These are phyloP conservation scores for Gastrolobium bilobum DNA, from an alignment of 306 rosid species.

Conservation along the genomic window DNA sequence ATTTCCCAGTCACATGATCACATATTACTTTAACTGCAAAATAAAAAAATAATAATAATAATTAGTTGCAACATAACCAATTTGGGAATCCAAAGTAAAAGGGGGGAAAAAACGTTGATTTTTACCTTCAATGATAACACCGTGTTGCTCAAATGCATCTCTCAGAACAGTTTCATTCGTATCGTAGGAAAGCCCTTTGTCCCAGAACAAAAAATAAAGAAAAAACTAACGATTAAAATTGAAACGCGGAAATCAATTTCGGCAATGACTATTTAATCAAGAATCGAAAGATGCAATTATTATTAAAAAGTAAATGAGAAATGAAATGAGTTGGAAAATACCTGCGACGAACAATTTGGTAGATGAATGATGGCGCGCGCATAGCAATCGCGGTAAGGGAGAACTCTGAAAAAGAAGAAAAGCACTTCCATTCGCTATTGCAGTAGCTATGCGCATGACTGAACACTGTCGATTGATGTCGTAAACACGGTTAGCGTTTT, in stretches of 20 bases:
- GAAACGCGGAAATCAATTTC: background rate
- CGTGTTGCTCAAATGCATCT: constrained; percentile 64
- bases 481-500: too few relatives aligned
- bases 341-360: constrained; percentile 71
- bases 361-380: constrained; percentile 45
- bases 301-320: background rate
- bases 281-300: background rate
- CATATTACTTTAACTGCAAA: constrained; percentile 70
- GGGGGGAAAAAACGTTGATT: background rate
- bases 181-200: constrained; percentile 70
- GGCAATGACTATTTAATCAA: background rate
- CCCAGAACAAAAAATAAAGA: constrained; percentile 31
- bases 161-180: constrained; percentile 74
- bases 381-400: constrained; percentile 41
- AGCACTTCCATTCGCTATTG: constrained; percentile 33
- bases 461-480: background rate
- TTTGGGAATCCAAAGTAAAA: background rate
- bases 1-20: constrained; percentile 68
- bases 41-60: background rate
- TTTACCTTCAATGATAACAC: constrained; percentile 74
- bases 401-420: constrained; percentile 38
- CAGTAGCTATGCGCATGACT: constrained; percentile 45
- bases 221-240: background rate
- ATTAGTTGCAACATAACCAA: background rate
- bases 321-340: constrained; percentile 26